A percentile compares a stretch with the other conserved stretches of the same genome.
Conservation (phyloP, 257 asterid genomes). For the Fraxinus pennsylvanica region DNA sequence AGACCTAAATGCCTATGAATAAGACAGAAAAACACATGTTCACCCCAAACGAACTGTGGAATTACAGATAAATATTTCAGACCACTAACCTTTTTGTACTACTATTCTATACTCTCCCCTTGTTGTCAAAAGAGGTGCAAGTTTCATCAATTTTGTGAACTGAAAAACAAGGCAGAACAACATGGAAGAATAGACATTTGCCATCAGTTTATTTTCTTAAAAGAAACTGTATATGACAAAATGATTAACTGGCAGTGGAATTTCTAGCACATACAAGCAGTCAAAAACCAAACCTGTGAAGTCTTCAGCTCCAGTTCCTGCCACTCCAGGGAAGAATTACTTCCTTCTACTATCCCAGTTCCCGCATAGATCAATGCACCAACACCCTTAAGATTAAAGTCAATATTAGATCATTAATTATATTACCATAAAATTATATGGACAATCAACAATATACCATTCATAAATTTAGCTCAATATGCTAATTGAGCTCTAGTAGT, state of each 20-base stretch:
- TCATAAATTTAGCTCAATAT: background rate
- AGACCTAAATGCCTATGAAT: background rate
- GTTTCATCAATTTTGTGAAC: constrained; percentile 93
- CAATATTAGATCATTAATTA: background rate
- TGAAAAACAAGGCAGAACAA: constrained; percentile 26
- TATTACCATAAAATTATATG: background rate
- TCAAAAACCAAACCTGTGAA: constrained; percentile 72
- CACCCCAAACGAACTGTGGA: background rate
- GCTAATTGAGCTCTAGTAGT: background rate
- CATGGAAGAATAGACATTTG: constrained; percentile 4
- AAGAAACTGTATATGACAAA: background rate
- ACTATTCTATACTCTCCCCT: constrained; percentile 41
- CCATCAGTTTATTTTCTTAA: background rate
- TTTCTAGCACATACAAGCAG: background rate
- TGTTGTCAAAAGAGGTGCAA: constrained; percentile 45
- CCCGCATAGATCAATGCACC: constrained; percentile 92
- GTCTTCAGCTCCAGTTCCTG: constrained; percentile 94
- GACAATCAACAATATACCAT: constrained; percentile 3
- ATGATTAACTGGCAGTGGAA: background rate
- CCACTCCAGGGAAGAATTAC: constrained; percentile 83
- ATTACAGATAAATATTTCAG: background rate
- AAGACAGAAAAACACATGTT: background rate
- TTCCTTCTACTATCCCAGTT: constrained; percentile 89
- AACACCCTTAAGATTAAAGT: constrained; percentile 46
- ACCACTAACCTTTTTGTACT: constrained; percentile 37